Conservation (phyloP, 2,329 filamentous ascomycete species). For the Botrytis fragariae region DNA sequence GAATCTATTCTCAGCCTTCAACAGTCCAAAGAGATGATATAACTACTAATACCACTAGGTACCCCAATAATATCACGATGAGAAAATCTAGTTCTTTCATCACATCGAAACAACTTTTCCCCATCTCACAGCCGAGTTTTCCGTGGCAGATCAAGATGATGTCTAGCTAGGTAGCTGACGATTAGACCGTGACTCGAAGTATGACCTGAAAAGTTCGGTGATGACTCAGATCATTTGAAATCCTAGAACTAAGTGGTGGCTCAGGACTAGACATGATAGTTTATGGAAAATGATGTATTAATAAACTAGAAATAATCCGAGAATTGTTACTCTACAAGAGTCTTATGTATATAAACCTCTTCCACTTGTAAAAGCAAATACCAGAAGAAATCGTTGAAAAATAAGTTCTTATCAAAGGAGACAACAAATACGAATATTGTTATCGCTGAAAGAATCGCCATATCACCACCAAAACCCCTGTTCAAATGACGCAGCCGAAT, state of each 20-base stretch:
- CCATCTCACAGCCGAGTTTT: background rate
- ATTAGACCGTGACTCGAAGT: background rate
- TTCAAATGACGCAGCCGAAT: constrained; percentile 3
- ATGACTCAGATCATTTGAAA: constrained; percentile 2
- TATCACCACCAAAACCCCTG: background rate
- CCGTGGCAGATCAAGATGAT: background rate
- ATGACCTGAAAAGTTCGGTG: background rate
- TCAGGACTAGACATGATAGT: background rate
- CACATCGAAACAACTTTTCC: background rate
- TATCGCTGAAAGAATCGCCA: background rate
- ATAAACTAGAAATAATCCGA: background rate
- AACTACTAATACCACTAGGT: background rate
- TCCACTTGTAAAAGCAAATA: too few species aligned
- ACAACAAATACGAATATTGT: background rate
- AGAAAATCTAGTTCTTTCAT: background rate
- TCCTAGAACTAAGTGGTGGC: background rate
- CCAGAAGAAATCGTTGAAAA: background rate
- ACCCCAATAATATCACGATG: background rate
- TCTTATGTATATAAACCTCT: too few species aligned
- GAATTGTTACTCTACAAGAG: background rate
- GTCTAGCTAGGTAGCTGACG: background rate
- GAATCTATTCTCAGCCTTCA: background rate
- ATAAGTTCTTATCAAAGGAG: background rate
- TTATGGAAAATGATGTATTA: background rate
- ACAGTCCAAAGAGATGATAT: background rate